phyloP scores from a whole-genome alignment of 106 monocot species.

The Dendrobium nobile region DNA sequence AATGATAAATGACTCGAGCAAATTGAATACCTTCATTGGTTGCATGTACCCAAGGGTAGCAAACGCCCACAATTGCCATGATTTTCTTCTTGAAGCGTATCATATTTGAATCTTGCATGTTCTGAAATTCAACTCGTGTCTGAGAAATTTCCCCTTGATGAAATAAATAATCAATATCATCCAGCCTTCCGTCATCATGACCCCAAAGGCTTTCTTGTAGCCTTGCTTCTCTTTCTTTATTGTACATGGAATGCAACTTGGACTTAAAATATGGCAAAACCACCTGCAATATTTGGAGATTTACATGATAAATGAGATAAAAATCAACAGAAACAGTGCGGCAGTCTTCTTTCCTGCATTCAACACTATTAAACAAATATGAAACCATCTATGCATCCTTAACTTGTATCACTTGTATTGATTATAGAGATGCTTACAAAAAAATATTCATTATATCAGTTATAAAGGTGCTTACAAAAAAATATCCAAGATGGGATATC shows the following conservation, averaged over 20 bases:
- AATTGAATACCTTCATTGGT: constrained; percentile 73
- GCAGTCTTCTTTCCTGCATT: not conserved
- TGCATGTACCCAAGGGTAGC: constrained; percentile 98
- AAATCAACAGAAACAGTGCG: not conserved
- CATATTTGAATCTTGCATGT: constrained; percentile 34
- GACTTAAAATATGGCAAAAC: constrained; percentile 85
- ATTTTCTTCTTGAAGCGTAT: constrained; percentile 47
- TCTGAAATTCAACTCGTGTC: constrained; percentile 17
- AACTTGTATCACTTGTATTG: too few relatives aligned
- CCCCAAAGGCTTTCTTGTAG: constrained; percentile 93
- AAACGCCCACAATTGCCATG: constrained; percentile 45
- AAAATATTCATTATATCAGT: not conserved
- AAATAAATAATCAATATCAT: constrained; percentile 31
- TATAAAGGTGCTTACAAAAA: not conserved
- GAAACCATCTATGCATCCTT: not conserved
- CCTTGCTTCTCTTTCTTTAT: constrained; percentile 85
- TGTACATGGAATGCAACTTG: constrained; percentile 78
- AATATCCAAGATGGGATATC: not conserved
- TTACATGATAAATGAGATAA: not conserved
- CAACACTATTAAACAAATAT: not conserved
- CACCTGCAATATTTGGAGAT: constrained; percentile 39
- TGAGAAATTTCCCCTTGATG: constrained; percentile 43
- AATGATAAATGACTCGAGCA: not conserved
- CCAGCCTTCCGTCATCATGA: constrained; percentile 32
- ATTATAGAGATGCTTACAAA: too few relatives aligned